Evolutionary conservation across 768 basidiomycete genomes (phyloP), one percentile per base, ranked within the genome.

Genomic region (Tulasnella sp.): DNA sequence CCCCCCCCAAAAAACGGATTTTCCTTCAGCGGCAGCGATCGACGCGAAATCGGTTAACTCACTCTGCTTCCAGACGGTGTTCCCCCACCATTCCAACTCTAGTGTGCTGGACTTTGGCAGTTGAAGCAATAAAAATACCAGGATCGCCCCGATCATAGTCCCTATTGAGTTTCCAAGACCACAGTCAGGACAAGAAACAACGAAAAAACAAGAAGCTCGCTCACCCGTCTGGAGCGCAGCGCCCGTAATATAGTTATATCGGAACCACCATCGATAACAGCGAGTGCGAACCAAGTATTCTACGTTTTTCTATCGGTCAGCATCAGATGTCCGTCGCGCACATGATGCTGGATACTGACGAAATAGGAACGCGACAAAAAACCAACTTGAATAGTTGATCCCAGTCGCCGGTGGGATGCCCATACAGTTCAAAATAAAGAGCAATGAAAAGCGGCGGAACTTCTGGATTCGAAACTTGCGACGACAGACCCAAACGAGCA

Each of bases 171-270:
- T 31, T 16, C 28, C 24, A 50, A n/a, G 1, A 58, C 16, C 31
- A 7, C 6, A 50, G 14, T 16, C 40, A 50, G 20, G 11, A 69
- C 28, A 20, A 75, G 41, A 31, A 40, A 20, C 16, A 16, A 54
- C 3, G 37, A 37, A 37, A 37, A 37, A 37, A 37, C 37, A 37
- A 37, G n/a, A 37, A 6, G 37, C 37, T 37, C 37, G 6, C 37
- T 37, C n/a, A 7, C 87, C 88, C 1, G 87, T 83, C 78, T 89
- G 88, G 72, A 90, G 82, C 0, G 85, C 88, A 0, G 87, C 87
- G 14, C 86, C 86, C 1, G 89, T 84, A 44, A 88, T 85, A 81
- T 89, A 90, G 81, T 88, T 89, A 86, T 87, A 89, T 86, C 89
- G 89, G 24, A 87, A 87, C 89, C 88, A 89, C 88, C 88, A 89